Percentiles rank a stretch among this genome's conserved stretches.
Evolutionary conservation across 139 green algal genomes (phyloP).

Genomic region (Chara braunii): DNA sequence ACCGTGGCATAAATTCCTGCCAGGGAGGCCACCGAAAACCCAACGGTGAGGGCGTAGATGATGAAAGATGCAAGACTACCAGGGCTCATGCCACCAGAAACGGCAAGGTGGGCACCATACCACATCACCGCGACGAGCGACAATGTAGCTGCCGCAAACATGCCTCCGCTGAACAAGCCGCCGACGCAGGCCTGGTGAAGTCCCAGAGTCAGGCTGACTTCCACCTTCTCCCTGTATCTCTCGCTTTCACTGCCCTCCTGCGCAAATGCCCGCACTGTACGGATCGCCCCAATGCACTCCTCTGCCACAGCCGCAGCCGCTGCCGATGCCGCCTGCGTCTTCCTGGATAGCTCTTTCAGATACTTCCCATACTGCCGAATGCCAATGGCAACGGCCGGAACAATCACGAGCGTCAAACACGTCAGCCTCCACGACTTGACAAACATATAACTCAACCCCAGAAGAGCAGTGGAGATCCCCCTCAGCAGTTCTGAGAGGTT

Average conservation of each 20-base stretch:
- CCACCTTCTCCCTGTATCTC: conserved; percentile 17
- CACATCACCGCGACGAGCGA: conserved; percentile 11
- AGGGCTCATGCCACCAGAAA: conserved; percentile 6
- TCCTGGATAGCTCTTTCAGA: conserved; percentile 15
- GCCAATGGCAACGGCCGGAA: conserved; percentile 10
- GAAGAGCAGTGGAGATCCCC: conserved; percentile 5
- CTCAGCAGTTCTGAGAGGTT: conserved; percentile 24
- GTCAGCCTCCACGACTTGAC: conserved; percentile 32
- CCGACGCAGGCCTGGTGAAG: conserved; percentile 5
- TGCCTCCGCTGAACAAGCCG: conserved; percentile 10
- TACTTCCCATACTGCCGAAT: conserved; percentile 31
- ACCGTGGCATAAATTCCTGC: conserved; percentile 19
- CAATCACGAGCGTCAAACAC: conserved; percentile 7
- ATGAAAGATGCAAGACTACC: conserved; percentile 29
- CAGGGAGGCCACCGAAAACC: conserved; percentile 19
- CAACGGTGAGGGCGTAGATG: conserved; percentile 27
- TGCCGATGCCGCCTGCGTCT: conserved; percentile 32
- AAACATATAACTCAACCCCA: conserved; percentile 30
- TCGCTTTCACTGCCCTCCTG: conserved; percentile 17
- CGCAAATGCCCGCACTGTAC: conserved; percentile 24
- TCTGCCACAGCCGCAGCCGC: conserved; percentile 23
- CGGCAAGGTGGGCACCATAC: conserved; percentile 18
- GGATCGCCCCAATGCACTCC: conserved; percentile 23
- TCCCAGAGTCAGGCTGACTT: conserved; percentile 17
- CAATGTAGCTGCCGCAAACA: conserved; percentile 17